Evolutionary conservation across 2,329 filamentous ascomycete genomes (phyloP).

Genomic region (Xylariaceae sp.): DNA sequence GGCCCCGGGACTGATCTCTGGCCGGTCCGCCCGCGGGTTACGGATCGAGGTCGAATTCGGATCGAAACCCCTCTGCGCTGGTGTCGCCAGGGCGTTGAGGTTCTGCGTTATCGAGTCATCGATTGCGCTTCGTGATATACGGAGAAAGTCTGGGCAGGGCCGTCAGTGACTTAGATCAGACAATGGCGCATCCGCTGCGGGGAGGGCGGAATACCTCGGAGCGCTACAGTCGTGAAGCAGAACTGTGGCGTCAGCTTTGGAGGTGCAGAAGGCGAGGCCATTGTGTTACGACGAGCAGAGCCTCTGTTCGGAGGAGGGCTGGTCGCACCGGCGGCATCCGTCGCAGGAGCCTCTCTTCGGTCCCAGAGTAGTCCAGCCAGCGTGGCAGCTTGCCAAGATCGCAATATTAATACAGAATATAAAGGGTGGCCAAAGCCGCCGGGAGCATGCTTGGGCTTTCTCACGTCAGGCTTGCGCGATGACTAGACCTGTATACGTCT

Average conservation of each 20-base stretch:
- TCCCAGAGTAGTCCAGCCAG: conserved; percentile 46
- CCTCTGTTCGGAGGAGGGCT: conserved; percentile 7
- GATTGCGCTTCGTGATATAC: conserved; percentile 72
- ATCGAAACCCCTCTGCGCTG: conserved; percentile 66
- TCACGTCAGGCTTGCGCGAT: no score
- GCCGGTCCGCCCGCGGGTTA: conserved; percentile 40
- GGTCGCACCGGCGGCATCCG: conserved; percentile 29
- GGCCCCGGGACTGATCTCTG: conserved; percentile 50
- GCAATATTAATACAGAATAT: no score
- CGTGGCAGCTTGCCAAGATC: conserved; percentile 26
- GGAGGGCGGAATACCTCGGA: conserved; percentile 62
- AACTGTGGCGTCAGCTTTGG: conserved; percentile 64
- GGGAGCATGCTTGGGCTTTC: no score
- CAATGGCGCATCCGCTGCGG: background rate
- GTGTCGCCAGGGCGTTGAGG: conserved; percentile 80
- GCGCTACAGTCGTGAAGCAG: conserved; percentile 63
- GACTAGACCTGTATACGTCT: no score
- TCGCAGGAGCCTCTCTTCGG: conserved; percentile 28
- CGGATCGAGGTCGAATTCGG: conserved; percentile 66
- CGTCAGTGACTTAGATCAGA: no score
- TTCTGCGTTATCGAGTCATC: conserved; percentile 93
- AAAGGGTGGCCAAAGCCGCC: no score
- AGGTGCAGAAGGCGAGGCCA: conserved; percentile 36
- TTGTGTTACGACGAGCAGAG: conserved; percentile 30
- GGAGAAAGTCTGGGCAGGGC: conserved; percentile 67